A percentile compares a stretch with the other conserved stretches of the same genome.
Conservation (phyloP, 2,329 filamentous ascomycete species). For the Phialophora macrospora region DNA sequence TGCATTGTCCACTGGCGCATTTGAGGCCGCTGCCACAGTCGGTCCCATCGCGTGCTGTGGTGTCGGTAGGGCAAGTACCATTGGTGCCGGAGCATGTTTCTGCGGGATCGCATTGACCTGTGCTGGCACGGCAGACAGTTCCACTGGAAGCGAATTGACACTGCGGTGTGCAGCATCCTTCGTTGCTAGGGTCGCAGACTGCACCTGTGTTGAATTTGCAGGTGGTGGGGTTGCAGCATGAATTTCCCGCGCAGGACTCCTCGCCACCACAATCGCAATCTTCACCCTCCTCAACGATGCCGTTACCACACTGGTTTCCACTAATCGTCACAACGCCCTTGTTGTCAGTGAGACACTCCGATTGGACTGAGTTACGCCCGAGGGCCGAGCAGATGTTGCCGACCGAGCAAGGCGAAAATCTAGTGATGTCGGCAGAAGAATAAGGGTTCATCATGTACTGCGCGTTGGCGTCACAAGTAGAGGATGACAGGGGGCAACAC, state of each 20-base stretch:
- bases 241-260: constrained; percentile 71
- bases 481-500: constrained; percentile 78
- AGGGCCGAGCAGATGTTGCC: constrained; percentile 94
- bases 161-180: constrained; percentile 50
- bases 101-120: constrained; percentile 79
- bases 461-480: constrained; percentile 74
- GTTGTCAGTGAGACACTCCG: constrained; percentile 81
- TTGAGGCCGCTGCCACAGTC: constrained; percentile 72
- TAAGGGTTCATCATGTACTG: constrained; percentile 96
- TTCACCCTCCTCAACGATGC: constrained; percentile 91
- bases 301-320: constrained; percentile 89
- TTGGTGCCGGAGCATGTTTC: constrained; percentile 78
- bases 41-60: constrained; percentile 70
- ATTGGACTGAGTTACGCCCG: constrained; percentile 74
- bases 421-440: constrained; percentile 71
- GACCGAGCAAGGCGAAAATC: constrained; percentile 85
- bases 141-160: constrained; percentile 58
- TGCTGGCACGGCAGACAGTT: constrained; percentile 79
- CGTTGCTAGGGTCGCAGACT: constrained; percentile 69
- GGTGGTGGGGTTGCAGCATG: constrained; percentile 82
- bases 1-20: constrained; percentile 94
- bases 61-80: constrained; percentile 75
- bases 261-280: constrained; percentile 93
- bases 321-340: constrained; percentile 79
- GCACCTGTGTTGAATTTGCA: constrained; percentile 80